These are phyloP conservation scores for Eucalyptus erythrocorys DNA, from an alignment of 345 rosid genomes.

Conservation along the genomic window DNA sequence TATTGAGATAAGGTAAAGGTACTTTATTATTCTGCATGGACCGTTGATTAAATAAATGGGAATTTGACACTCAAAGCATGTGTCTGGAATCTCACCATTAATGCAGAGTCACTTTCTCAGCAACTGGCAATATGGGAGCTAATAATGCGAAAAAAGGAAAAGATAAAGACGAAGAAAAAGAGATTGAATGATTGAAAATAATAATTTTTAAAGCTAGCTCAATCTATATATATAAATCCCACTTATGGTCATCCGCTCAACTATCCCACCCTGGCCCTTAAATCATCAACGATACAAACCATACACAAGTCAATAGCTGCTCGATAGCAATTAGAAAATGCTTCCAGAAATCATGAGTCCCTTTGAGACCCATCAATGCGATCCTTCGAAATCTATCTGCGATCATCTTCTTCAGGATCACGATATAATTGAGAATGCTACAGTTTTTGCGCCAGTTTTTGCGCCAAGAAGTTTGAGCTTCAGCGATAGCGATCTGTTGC, in stretches of 20 bases:
- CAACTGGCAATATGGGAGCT: not conserved
- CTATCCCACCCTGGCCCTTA: too few species aligned
- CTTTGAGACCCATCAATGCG: not conserved
- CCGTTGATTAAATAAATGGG: not conserved
- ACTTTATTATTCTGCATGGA: not conserved
- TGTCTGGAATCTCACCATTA: not conserved
- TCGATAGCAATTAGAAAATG: not conserved
- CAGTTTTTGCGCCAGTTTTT: not conserved
- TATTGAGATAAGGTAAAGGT: not conserved
- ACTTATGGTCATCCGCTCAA: too few species aligned
- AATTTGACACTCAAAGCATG: not conserved
- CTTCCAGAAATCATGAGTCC: not conserved
- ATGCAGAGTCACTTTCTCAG: not conserved
- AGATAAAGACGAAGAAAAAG: not conserved
- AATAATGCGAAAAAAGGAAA: too few species aligned
- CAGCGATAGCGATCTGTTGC: slow-evolving; percentile 9
- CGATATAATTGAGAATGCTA: too few species aligned
- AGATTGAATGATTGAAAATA: not conserved
- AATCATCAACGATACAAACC: too few species aligned
- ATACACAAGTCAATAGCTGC: too few species aligned
- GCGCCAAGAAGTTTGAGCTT: slow-evolving; percentile 13
- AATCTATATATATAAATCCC: not conserved
- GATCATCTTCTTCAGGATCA: too few species aligned
- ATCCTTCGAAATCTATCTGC: too few species aligned
- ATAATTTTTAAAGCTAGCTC: not conserved